Percentiles rank a stretch among this genome's conserved stretches.
Conservation (phyloP, 2,329 filamentous ascomycete species). For the Trematosphaeria pertusa region DNA sequence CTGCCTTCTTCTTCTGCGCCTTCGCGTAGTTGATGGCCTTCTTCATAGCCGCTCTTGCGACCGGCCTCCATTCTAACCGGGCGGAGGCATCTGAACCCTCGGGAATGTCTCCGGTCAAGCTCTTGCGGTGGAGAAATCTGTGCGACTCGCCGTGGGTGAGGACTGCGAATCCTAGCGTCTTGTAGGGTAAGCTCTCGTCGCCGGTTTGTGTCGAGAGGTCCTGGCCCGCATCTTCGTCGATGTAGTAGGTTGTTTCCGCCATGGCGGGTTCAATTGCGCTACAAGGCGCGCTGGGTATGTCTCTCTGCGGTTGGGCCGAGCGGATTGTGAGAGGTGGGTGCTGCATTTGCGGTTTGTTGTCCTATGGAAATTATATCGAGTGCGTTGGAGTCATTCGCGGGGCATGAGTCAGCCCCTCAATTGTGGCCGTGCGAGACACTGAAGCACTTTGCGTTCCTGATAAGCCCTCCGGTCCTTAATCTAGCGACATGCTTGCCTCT, state of each 20-base stretch:
- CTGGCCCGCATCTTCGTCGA: constrained; percentile 80
- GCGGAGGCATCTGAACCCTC: constrained; percentile 64
- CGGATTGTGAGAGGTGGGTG: constrained; percentile 20
- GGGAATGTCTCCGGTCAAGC: constrained; percentile 43
- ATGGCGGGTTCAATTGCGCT: constrained; percentile 41
- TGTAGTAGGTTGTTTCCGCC: constrained; percentile 64
- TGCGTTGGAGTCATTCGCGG: constrained; percentile 29
- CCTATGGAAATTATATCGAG: constrained; percentile 34
- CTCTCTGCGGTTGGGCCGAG: constrained; percentile 4
- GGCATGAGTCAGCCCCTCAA: constrained; percentile 23
- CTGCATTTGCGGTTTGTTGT: constrained; percentile 20
- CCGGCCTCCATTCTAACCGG: constrained; percentile 78
- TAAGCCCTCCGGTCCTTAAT: too few species aligned
- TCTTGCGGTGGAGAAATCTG: constrained; percentile 72
- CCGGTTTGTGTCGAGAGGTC: constrained; percentile 73
- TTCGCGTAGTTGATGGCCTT: constrained; percentile 80
- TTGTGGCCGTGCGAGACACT: constrained; percentile 25
- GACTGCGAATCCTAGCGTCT: constrained; percentile 79
- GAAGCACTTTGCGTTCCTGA: constrained; percentile 33
- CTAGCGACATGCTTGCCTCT: too few species aligned
- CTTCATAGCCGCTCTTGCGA: constrained; percentile 83
- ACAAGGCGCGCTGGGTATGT: background rate
- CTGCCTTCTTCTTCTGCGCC: constrained; percentile 81
- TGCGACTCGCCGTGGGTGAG: constrained; percentile 70
- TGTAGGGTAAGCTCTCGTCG: constrained; percentile 77